Conservation (phyloP, 805 yeast genomes). For the Candida sakaeoensis region DNA sequence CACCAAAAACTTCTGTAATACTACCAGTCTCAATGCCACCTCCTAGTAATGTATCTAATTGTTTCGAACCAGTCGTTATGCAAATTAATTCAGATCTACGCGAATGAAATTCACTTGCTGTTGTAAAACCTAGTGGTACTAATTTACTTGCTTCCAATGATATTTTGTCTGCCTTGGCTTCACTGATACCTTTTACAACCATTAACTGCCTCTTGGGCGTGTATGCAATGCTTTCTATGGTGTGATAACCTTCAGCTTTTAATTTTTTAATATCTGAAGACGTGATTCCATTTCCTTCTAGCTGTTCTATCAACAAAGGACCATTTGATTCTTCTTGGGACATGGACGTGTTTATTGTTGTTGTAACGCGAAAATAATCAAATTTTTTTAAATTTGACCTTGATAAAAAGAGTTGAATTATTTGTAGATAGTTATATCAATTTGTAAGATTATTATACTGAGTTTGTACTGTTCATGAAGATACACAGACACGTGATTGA, state of each 20-base stretch:
- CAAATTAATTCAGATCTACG: constrained; percentile 88
- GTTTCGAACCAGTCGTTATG: constrained; percentile 92
- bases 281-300: constrained; percentile 83
- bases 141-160: constrained; percentile 77
- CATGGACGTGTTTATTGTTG: constrained; percentile 2
- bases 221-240: constrained; percentile 90
- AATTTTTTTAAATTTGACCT: no score
- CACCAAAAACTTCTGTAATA: constrained; percentile 94
- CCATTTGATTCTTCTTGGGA: constrained; percentile 35
- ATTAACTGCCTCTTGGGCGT: constrained; percentile 80
- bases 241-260: constrained; percentile 77
- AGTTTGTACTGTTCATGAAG: no score
- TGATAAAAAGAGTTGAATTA: no score
- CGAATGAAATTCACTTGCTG: constrained; percentile 91
- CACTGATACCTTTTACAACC: constrained; percentile 87
- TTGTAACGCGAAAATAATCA: constrained; percentile 2
- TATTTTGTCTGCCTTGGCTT: constrained; percentile 87
- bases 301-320: constrained; percentile 41
- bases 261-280: constrained; percentile 74
- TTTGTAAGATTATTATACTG: no score
- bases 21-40: constrained; percentile 98
- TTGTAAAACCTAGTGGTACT: constrained; percentile 95
- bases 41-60: constrained; percentile 85
- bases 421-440: no score
- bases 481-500: not conserved